Evolutionary conservation across 176 grass and related monocot genomes (phyloP).

Genomic region (Carex scoparia): DNA sequence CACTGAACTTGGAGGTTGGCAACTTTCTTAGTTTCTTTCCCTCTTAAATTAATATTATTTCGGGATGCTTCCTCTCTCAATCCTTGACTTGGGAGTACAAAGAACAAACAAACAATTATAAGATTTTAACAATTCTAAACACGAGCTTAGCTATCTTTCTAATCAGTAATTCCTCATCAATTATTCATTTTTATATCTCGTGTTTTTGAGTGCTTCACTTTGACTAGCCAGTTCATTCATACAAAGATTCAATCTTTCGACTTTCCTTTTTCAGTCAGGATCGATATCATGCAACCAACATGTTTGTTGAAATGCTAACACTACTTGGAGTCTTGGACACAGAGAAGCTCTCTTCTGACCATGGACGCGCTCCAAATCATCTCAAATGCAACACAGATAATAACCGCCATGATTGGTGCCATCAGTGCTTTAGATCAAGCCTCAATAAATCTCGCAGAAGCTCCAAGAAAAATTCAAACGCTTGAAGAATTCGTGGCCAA

Average conservation of each 20-base stretch:
- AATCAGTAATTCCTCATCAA: not conserved
- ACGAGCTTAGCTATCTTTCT: too few species aligned
- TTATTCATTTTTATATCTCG: not conserved
- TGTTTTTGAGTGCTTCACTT: not conserved
- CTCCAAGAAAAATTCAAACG: slow-evolving; percentile 43
- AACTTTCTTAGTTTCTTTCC: too few species aligned
- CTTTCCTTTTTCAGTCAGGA: not conserved
- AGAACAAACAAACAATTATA: too few species aligned
- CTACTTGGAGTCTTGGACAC: not conserved
- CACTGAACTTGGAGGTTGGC: too few species aligned
- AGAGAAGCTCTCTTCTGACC: not conserved
- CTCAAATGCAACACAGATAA: slow-evolving; percentile 52
- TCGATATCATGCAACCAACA: not conserved
- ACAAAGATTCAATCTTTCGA: not conserved
- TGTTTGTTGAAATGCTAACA: not conserved
- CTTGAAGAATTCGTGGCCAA: slow-evolving; percentile 56
- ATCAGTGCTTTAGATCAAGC: slow-evolving; percentile 53
- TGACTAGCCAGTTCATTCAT: not conserved
- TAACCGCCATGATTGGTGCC: slow-evolving; percentile 53
- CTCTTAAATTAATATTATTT: too few species aligned
- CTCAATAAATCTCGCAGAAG: slow-evolving; percentile 38
- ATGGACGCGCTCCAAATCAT: slow-evolving; percentile 47
- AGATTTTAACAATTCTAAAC: too few species aligned
- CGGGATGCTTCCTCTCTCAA: too few species aligned
- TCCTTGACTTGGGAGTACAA: too few species aligned